Conservation (phyloP, 2,329 filamentous ascomycete species). For the Pseudocercospora vitis region DNA sequence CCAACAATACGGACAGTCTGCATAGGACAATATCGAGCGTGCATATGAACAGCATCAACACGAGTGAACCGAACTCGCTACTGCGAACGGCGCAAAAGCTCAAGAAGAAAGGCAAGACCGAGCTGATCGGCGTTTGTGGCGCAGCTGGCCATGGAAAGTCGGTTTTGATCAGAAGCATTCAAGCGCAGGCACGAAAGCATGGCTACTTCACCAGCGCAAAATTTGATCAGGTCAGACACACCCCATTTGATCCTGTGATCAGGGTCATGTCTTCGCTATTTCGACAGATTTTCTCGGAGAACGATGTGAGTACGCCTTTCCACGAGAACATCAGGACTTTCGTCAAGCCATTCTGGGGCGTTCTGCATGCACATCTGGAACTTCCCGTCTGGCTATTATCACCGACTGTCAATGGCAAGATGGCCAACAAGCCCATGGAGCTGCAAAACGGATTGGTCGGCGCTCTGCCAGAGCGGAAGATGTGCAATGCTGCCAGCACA, state of each 20-base stretch:
- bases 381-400: slow-evolving; percentile 65
- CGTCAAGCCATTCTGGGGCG: slow-evolving; percentile 58
- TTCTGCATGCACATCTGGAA: slow-evolving; percentile 59
- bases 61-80: slow-evolving; percentile 28
- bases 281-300: slow-evolving; percentile 65
- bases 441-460: slow-evolving; percentile 18
- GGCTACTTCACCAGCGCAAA: slow-evolving; percentile 63
- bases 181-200: slow-evolving; percentile 56
- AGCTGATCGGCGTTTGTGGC: slow-evolving; percentile 60
- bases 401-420: slow-evolving; percentile 29
- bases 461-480: slow-evolving; percentile 25
- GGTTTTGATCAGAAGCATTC: slow-evolving; percentile 59
- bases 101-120: slow-evolving; percentile 57
- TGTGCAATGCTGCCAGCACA: slow-evolving; percentile 39
- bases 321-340: slow-evolving; percentile 59
- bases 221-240: slow-evolving; percentile 59
- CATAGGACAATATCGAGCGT: slow-evolving; percentile 24
- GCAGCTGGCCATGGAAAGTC: slow-evolving; percentile 61
- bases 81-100: slow-evolving; percentile 50
- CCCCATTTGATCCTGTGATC: slow-evolving; percentile 62
- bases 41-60: slow-evolving; percentile 21
- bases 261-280: slow-evolving; percentile 62
- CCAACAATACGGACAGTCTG: slow-evolving; percentile 25
- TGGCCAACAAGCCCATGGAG: slow-evolving; percentile 10
- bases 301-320: slow-evolving; percentile 61